Evolutionary conservation across 805 yeast genomes (phyloP), one percentile per base, ranked within the genome.

Genomic region (Debaryomyces tyrocola): DNA sequence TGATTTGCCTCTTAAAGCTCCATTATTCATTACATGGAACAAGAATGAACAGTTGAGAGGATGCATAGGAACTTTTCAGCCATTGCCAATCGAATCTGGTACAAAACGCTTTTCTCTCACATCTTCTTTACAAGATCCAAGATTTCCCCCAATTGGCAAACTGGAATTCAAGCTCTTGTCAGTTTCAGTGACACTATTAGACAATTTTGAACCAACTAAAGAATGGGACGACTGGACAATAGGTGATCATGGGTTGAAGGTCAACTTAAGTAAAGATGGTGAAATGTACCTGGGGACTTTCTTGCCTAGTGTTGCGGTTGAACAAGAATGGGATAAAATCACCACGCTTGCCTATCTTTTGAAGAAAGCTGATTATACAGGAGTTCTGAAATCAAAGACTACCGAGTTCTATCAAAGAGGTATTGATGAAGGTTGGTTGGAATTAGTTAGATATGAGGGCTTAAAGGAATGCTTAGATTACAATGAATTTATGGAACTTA

Each of bases 1-100:
- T 6, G 15, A 43, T 5, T 37, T 58, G 11, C 71, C 70, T 2
- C 6, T 44, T 3, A 45, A 49, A 20, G 68, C 73, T 0, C 94
- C 98, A 0, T 66, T 92, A 21, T 94, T 94, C 67, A 86, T 92
- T 28, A 94, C 98, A 0, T 94, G 97, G 96, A 84, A 82, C 55
- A 75, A 77, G 46, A 51, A 55, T 43, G 62, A 65, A 20, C 66
- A 70, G 11, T 69, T 92, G 40, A 73, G 98, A 37, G 99, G 99
- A 0, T 92, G 99, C 60, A 94, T 92, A 45, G 99, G 99, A 1
- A 91, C 96, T 0, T 94, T 94, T 62, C 69, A 74, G 15, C 67
- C 78, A 12, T 62, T 77, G 46, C 73, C 77, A 0, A 54, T 87
- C 2, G 82, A 76, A 14, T 42, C 58, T 1, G 96, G 94, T 0